Evolutionary conservation across 148 eudicot species (phyloP), one percentile per base, ranked within the genome.

Genomic region (Chenopodium album): DNA sequence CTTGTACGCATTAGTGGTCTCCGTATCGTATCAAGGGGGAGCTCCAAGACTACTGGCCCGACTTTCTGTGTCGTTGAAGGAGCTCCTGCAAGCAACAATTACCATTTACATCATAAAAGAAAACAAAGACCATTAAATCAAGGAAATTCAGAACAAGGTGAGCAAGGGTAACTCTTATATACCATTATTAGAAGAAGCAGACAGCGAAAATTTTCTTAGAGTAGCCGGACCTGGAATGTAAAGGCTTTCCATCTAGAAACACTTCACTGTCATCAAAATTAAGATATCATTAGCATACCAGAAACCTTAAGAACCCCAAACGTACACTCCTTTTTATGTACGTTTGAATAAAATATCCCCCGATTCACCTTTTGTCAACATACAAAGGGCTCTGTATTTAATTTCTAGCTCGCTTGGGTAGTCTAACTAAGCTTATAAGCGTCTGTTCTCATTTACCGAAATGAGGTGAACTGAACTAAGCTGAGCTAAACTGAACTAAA

Each of bases 1-100:
- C 99, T 85, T 0, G 99, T 96, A 56, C 99, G 92, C 93, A 96
- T 87, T 63, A 96, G 89, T 7, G 99, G 99, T 83, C 99, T 94
- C 72, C 97, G 87, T 78, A 96, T 96, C 84, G 89, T 89, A 79
- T 89, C 92, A 12, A 94, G 83, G n/a, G 98, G 97, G 79, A 96
- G 88, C 79, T 96, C 98, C 76, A 92, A 28, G 79, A 96, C 85
- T 68, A 89, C 87, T 4, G 99, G 99, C 32, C 99, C 99, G 12
- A 84, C 92, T 60, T 86, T 70, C 76, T 92, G 92, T 50, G 89
- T 86, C 34, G 84, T 82, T 9, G 91, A 87, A 79, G 92, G 82
- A 70, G 93, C 86, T 67, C 98, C 98, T 96, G 83, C 63, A 85
- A 81, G 63, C 79, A 73, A 50, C 52, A 59, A 29, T 9, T 3